Evolutionary conservation across 2,329 filamentous ascomycete genomes (phyloP), one percentile per base, ranked within the genome.

Genomic region (Myriangium duriaei): DNA sequence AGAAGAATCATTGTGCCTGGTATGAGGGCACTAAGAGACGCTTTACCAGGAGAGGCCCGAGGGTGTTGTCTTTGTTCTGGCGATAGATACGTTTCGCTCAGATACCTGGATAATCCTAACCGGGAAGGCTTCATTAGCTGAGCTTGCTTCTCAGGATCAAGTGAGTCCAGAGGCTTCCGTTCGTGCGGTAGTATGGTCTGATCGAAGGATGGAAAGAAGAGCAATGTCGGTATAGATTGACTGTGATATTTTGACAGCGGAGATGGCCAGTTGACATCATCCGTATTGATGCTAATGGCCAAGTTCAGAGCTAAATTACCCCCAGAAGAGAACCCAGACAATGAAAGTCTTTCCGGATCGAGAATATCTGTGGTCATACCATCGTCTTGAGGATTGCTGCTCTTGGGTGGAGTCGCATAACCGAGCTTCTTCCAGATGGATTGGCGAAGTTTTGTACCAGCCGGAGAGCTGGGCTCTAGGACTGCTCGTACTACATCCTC

Each of bases 241-340:
- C 54, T 52, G 34, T 57, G 55, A 3, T 52, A 50, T 3, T 49
- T 42, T 6, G 60, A 58, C 2, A 64, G 51, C 2, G 57, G 47
- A 11, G 50, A 53, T 1, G 58, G 56, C 61, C 60, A 63, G 5
- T 56, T 51, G 7, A 59, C 37, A 2, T 52, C 46, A 5, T 48
- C 51, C 21, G 53, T 52, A 9, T 44, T 29, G 4, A 59, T 53
- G 15, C 52, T 54, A 2, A 62, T 44, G 11, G 53, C 59, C 48
- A 62, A 56, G 42, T 64, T 63, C 32, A 67, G 48, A 0, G 63
- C 64, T n/a, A 68, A 59, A 41, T 67, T 67, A 13, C 62, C 64
- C 19, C 64, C 64, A 10, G 58, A 59, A 17, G 59, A 63, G 48
- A 66, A 66, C 13, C 64, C 64, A 2, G 61, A 62, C 15, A 67